Conservation (phyloP, 2,329 filamentous ascomycete genomes). For the Myriosclerotinia duriaeana region DNA sequence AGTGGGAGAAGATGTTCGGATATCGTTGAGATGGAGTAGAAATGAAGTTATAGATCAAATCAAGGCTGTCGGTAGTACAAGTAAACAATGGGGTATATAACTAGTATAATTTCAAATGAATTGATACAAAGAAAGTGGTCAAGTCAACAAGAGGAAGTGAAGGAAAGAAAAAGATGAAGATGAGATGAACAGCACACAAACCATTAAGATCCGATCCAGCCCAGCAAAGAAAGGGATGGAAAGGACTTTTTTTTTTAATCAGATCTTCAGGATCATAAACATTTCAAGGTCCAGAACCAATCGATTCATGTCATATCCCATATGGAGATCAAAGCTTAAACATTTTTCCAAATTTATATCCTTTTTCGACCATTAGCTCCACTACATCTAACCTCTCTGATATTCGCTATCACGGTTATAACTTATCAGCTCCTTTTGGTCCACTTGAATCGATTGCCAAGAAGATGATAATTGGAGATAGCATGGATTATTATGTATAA, state of each 20-base stretch:
- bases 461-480: not conserved
- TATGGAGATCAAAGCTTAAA: constrained; percentile 10
- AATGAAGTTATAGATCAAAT: not conserved
- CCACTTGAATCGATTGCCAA: not conserved
- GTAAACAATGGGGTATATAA: constrained; percentile 4
- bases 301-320: not conserved
- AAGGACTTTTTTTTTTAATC: not conserved
- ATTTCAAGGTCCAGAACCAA: constrained; percentile 15
- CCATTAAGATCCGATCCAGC: not conserved
- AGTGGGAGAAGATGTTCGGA: not conserved
- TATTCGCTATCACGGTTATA: not conserved
- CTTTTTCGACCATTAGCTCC: not conserved
- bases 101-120: not conserved
- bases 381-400: not conserved
- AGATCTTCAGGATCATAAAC: constrained; percentile 1
- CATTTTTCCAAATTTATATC: not conserved
- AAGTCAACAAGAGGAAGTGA: not conserved
- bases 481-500: too few species aligned
- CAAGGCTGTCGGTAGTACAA: not conserved
- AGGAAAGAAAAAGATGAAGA: not conserved
- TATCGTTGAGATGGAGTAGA: not conserved
- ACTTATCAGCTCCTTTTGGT: not conserved
- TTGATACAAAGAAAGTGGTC: not conserved
- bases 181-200: not conserved
- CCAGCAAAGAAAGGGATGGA: constrained; percentile 14